Evolutionary conservation across 768 basidiomycete genomes (phyloP).

Genomic region (Amanita jacksonii): DNA sequence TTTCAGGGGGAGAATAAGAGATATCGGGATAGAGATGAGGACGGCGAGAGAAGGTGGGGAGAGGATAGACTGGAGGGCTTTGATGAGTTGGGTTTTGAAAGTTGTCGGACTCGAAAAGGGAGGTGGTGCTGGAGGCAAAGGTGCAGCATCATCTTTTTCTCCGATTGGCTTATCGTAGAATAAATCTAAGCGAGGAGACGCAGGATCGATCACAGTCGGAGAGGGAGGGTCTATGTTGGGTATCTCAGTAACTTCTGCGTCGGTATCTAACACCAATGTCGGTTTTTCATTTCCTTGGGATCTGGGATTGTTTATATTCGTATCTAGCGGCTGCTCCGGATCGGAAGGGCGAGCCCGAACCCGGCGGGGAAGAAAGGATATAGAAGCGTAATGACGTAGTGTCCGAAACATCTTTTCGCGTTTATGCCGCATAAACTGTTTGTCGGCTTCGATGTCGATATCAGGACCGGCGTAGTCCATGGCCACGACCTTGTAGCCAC

Average conservation of each 20-base stretch:
- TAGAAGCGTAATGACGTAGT: no score
- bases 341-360: no score
- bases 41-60: slow-evolving; percentile 46
- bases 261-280: no score
- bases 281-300: no score
- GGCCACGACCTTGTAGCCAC: slow-evolving; percentile 42
- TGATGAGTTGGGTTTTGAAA: slow-evolving; percentile 1
- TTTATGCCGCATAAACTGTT: slow-evolving; percentile 30
- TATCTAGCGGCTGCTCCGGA: no score
- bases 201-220: no score
- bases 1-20: slow-evolving; percentile 48
- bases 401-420: slow-evolving; percentile 16
- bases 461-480: slow-evolving; percentile 63
- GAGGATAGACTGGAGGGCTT: slow-evolving; percentile 28
- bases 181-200: no score
- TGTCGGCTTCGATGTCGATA: slow-evolving; percentile 45
- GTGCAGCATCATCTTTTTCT: not conserved
- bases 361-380: no score
- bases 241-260: no score
- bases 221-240: no score
- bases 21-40: slow-evolving; percentile 42
- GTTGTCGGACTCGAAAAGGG: not conserved
- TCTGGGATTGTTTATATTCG: no score
- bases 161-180: no score
- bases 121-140: not conserved